A percentile compares a stretch with the other conserved stretches of the same genome.
Evolutionary conservation across 2,329 filamentous ascomycete genomes (phyloP).

Genomic region (Drechslerella coelobrocha): DNA sequence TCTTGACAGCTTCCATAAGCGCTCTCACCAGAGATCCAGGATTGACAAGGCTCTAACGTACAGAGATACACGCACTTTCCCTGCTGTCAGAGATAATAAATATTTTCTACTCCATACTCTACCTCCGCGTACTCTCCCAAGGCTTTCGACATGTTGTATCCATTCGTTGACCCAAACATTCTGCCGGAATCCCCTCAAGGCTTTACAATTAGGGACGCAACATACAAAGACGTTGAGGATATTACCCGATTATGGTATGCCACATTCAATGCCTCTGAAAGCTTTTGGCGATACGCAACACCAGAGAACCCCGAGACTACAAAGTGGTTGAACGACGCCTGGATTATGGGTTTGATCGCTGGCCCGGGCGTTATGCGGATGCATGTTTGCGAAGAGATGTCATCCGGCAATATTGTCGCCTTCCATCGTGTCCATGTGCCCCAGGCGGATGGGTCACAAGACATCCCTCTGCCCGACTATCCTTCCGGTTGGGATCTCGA

Average conservation of each 20-base stretch:
- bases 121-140: no score
- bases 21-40: no score
- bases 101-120: no score
- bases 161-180: background rate
- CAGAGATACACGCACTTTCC: no score
- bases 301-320: background rate
- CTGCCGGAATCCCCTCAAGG: background rate
- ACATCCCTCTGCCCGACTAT: background rate
- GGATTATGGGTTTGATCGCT: background rate
- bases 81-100: no score
- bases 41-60: no score
- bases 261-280: background rate
- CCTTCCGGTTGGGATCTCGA: background rate
- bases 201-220: background rate
- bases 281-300: background rate
- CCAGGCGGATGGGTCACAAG: background rate
- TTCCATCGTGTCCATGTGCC: background rate
- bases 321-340: background rate
- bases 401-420: background rate
- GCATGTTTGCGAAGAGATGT: background rate
- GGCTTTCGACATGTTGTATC: no score
- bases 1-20: no score
- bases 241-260: background rate
- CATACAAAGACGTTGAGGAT: background rate
- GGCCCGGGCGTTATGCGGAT: background rate